Base-by-base conservation (phyloP, 768 basidiomycete species). In the Trametes coccinea region DNA sequence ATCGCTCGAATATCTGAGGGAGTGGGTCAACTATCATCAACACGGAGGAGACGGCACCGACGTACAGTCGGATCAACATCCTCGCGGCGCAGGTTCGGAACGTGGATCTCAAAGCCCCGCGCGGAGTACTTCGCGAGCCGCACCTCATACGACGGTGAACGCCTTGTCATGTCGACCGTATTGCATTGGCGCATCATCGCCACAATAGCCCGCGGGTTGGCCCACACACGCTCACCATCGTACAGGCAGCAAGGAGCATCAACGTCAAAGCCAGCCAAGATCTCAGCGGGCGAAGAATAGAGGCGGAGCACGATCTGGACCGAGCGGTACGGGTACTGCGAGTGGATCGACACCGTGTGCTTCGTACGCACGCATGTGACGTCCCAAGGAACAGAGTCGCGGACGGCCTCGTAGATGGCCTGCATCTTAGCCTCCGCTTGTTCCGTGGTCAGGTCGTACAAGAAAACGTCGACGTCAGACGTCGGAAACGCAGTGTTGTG, bases 121-220 rank as follows among this genome's bases (percentile, higher is more conserved):
- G 72, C 64, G 0, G 82, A 77, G 69, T 88, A 86, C 69, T 88
- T 88, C 17, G 82, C 74, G 8, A 86, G 77, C 2, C 85, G 78
- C 30, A 85, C 79, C 74, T 87, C 85, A 64, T 88, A 85, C 10
- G 85, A 87, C 1, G 85, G 85, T 2, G 84, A 86, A 39, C 85
- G 78, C n/a, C 85, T 75, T 5, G 83, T 82, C 74, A 84, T 78
- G 66, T 86, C 85, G 53, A 85, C 79, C 0, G 82, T 84, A 69
- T 86, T 86, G 73, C 79, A 79, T 68, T 88, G 85, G n/a, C 83
- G 82, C 81, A 88, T 87, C 80, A 82, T 80, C 31, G 85, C 81
- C 10, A 83, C 72, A 53, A 87, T 77, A 11, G 83, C 80, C 8
- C 86, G 78, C 4, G 86, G 86, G 63, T 82, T 85, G 4, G 82